Evolutionary conservation across 768 basidiomycete genomes (phyloP).

Genomic region (Termitomyces sp.): DNA sequence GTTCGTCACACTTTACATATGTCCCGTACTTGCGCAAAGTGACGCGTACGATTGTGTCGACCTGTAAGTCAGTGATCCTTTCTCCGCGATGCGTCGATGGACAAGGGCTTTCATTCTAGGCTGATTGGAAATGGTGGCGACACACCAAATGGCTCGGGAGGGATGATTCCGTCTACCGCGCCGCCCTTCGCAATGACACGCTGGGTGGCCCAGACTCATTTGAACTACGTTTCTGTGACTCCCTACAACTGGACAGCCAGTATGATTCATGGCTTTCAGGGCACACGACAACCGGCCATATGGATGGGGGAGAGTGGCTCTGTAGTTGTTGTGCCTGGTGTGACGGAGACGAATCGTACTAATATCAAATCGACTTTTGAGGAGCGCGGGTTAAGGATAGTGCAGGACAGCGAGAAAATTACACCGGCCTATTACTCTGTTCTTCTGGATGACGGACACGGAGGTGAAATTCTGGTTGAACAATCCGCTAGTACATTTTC

Average conservation of each 20-base stretch:
- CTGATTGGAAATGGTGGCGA: constrained; percentile 73
- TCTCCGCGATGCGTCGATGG: neutral
- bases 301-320: constrained; percentile 85
- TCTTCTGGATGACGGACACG: constrained; percentile 45
- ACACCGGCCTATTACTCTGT: constrained; percentile 55
- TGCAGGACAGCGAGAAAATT: constrained; percentile 46
- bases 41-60: constrained; percentile 26
- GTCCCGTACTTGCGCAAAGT: neutral
- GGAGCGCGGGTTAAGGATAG: constrained; percentile 50
- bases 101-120: constrained; percentile 12
- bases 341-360: constrained; percentile 21
- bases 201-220: constrained; percentile 78
- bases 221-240: constrained; percentile 70
- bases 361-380: constrained; percentile 50
- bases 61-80: constrained; percentile 16
- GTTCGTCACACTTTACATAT: neutral
- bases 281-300: constrained; percentile 80
- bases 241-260: constrained; percentile 60
- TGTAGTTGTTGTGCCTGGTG: constrained; percentile 56
- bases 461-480: constrained; percentile 50
- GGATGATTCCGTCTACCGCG: constrained; percentile 72
- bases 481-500: constrained; percentile 53
- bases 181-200: constrained; percentile 85
- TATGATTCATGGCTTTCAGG: constrained; percentile 69
- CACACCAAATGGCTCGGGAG: constrained; percentile 65